Conservation (phyloP, 1,284 basidiomycete genomes). For the Malassezia sympodialis region DNA sequence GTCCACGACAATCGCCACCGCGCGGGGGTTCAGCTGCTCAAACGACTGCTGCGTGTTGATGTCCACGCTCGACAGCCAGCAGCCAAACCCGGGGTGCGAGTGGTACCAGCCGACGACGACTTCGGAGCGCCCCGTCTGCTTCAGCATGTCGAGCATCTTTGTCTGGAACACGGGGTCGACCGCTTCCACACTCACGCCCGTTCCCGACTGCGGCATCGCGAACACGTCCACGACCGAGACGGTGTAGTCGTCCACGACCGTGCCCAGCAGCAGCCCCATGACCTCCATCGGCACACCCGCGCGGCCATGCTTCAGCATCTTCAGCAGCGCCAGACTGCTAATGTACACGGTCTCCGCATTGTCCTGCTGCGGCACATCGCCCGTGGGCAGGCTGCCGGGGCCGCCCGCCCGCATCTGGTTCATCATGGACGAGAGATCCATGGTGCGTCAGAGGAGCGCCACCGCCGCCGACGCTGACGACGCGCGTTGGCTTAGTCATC, state of each 20-base stretch:
- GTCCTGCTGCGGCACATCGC: slow-evolving; percentile 49
- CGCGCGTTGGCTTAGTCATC: slow-evolving; percentile 3
- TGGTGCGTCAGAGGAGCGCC: slow-evolving; percentile 8
- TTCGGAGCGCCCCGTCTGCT: slow-evolving; percentile 95
- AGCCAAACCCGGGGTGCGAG: slow-evolving; percentile 98
- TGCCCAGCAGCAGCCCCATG: slow-evolving; percentile 98
- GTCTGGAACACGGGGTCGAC: slow-evolving; percentile 99
- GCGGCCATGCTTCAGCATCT: slow-evolving; percentile 99
- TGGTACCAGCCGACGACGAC: slow-evolving; percentile 99
- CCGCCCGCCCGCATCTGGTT: slow-evolving; percentile 37
- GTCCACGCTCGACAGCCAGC: slow-evolving; percentile 97
- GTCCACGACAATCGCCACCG: slow-evolving; percentile 95
- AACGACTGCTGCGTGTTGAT: slow-evolving; percentile 99
- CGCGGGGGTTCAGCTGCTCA: slow-evolving; percentile 84
- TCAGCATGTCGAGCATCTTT: slow-evolving; percentile 98
- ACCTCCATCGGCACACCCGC: slow-evolving; percentile 99
- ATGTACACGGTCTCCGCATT: slow-evolving; percentile 48
- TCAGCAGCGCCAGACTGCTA: slow-evolving; percentile 42
- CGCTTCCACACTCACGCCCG: slow-evolving; percentile 94
- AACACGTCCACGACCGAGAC: slow-evolving; percentile 90
- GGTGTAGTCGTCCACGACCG: slow-evolving; percentile 92
- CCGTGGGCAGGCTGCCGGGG: slow-evolving; percentile 20
- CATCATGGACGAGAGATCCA: slow-evolving; percentile 42
- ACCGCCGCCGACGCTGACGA: background rate
- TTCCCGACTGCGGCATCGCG: slow-evolving; percentile 98